Evolutionary conservation across 2,329 filamentous ascomycete species (phyloP).

Genomic region (Nannizziopsis barbatae): DNA sequence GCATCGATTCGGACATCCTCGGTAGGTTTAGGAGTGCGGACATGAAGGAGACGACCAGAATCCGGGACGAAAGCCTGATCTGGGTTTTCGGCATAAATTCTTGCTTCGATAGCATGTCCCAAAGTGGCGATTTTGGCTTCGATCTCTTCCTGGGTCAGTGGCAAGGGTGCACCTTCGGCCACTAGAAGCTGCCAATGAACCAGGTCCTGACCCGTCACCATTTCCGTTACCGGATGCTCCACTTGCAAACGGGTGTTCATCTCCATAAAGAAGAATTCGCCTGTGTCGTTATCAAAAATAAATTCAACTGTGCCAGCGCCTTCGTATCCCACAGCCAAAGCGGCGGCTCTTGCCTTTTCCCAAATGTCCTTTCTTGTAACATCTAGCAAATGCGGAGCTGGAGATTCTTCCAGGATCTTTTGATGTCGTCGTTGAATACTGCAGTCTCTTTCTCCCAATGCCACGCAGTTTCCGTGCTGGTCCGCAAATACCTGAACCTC

Average conservation of each 20-base stretch:
- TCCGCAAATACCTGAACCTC: slow-evolving; percentile 59
- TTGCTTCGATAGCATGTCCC: slow-evolving; percentile 85
- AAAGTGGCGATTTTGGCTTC: slow-evolving; percentile 58
- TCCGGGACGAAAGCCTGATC: slow-evolving; percentile 86
- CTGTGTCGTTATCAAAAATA: slow-evolving; percentile 57
- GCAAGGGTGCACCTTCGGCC: slow-evolving; percentile 58
- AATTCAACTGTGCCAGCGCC: slow-evolving; percentile 58
- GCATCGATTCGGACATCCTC: slow-evolving; percentile 81
- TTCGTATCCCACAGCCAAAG: slow-evolving; percentile 53
- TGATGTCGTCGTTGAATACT: slow-evolving; percentile 56
- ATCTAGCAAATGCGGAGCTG: slow-evolving; percentile 51
- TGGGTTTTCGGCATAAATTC: slow-evolving; percentile 94
- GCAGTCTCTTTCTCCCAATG: slow-evolving; percentile 54
- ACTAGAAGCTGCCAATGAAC: slow-evolving; percentile 94
- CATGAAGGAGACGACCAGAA: slow-evolving; percentile 75
- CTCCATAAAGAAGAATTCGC: slow-evolving; percentile 60
- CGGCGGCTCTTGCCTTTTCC: slow-evolving; percentile 53
- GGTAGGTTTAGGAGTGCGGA: slow-evolving; percentile 58
- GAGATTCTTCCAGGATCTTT: slow-evolving; percentile 56
- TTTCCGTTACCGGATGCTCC: slow-evolving; percentile 86
- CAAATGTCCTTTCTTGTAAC: slow-evolving; percentile 52
- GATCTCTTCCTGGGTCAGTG: slow-evolving; percentile 54
- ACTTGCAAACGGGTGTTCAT: slow-evolving; percentile 81
- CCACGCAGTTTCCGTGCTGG: slow-evolving; percentile 53
- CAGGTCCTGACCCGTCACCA: slow-evolving; percentile 64